phyloP scores from a whole-genome alignment of 164 flowering plant genomes.

The Vitis cinerea region DNA sequence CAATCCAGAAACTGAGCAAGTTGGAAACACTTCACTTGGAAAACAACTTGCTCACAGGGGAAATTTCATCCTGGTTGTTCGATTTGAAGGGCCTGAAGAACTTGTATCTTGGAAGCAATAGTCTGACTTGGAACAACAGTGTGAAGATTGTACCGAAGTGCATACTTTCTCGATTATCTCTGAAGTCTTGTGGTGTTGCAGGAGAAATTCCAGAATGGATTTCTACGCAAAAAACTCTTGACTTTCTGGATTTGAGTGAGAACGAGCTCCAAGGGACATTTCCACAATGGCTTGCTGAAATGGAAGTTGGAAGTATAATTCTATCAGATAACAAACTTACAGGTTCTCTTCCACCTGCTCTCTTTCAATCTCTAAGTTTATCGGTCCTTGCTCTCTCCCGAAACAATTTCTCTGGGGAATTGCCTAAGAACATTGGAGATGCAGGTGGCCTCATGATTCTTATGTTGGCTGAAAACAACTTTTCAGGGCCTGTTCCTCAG shows the following conservation, averaged over 20 bases:
- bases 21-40: conserved; percentile 36
- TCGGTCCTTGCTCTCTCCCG: conserved; percentile 39
- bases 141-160: conserved; percentile 27
- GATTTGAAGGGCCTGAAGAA: conserved; percentile 25
- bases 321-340: conserved; percentile 47
- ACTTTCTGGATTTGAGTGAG: conserved; percentile 48
- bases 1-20: conserved; percentile 24
- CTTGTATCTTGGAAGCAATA: conserved; percentile 44
- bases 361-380: conserved; percentile 35
- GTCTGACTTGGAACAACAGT: conserved; percentile 38
- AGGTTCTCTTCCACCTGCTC: conserved; percentile 35
- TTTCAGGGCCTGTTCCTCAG: conserved; percentile 42
- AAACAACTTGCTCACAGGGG: conserved; percentile 37
- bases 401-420: conserved; percentile 34
- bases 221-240: conserved; percentile 34
- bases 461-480: conserved; percentile 38
- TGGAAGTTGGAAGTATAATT: conserved; percentile 25
- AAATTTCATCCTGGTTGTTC: conserved; percentile 48
- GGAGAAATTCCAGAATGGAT: conserved; percentile 51
- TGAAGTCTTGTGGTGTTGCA: conserved; percentile 38
- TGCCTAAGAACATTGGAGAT: conserved; percentile 47
- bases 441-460: conserved; percentile 33
- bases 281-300: conserved; percentile 43
- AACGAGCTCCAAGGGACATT: conserved; percentile 41
- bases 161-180: conserved; percentile 26